These are phyloP conservation scores for Pseudoperonospora humuli DNA, from an alignment of 352 stramenopile genomes.

Conservation along the genomic window DNA sequence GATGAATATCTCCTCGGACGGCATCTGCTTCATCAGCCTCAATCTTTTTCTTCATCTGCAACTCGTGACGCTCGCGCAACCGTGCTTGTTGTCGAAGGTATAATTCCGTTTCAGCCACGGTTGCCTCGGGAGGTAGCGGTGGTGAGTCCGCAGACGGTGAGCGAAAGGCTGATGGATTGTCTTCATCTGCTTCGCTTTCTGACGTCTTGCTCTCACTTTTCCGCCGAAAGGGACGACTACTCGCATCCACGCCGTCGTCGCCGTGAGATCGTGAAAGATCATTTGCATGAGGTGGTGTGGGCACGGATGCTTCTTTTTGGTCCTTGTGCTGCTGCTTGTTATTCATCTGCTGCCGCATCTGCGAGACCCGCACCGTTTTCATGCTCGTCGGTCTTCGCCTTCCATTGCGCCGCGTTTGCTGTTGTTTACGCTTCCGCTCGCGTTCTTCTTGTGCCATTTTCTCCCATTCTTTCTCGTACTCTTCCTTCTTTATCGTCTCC, in stretches of 20 bases:
- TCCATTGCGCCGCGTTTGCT: constrained; percentile 55
- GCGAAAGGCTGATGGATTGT: constrained; percentile 8
- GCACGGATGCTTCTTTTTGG: constrained; percentile 16
- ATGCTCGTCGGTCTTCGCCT: constrained; percentile 67
- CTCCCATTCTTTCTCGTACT: constrained; percentile 86
- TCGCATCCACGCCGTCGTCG: constrained; percentile 26
- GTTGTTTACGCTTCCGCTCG: constrained; percentile 75
- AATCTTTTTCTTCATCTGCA: constrained; percentile 74
- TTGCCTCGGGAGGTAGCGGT: constrained; percentile 66
- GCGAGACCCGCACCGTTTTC: constrained; percentile 76
- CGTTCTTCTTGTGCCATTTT: constrained; percentile 83
- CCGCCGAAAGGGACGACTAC: constrained; percentile 23
- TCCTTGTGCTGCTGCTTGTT: constrained; percentile 56
- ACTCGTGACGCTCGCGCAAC: constrained; percentile 68
- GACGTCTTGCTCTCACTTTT: constrained; percentile 50
- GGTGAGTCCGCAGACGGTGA: constrained; percentile 21
- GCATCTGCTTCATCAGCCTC: constrained; percentile 75
- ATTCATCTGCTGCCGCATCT: constrained; percentile 81
- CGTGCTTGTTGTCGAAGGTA: constrained; percentile 79
- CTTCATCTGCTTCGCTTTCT: constrained; percentile 47
- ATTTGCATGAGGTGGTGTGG: constrained; percentile 9
- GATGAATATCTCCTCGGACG: constrained; percentile 69
- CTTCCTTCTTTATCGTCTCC: constrained; percentile 71
- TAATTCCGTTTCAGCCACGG: constrained; percentile 59
- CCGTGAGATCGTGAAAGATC: constrained; percentile 14